These are phyloP conservation scores for Leucogyrophana mollusca DNA, from an alignment of 768 basidiomycete species.

Conservation along the genomic window DNA sequence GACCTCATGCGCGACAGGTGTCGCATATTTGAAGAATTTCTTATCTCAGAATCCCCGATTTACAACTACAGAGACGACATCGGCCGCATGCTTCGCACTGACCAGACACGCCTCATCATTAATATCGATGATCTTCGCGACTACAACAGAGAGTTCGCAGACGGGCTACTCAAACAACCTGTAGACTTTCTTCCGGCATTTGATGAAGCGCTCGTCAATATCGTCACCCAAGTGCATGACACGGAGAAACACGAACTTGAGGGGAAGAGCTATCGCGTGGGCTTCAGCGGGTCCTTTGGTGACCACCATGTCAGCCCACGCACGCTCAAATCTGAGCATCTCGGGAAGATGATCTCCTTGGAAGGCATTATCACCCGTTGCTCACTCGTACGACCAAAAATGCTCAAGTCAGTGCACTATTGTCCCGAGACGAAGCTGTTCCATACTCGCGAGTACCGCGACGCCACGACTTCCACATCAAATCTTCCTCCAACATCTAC, in stretches of 20 bases:
- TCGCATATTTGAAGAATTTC: constrained; percentile 81
- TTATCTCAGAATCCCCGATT: constrained; percentile 61
- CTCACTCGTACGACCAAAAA: constrained; percentile 96
- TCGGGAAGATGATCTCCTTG: constrained; percentile 94
- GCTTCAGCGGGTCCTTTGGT: constrained; percentile 94
- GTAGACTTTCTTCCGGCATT: constrained; percentile 86
- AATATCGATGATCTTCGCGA: constrained; percentile 96
- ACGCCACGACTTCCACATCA: constrained; percentile 84
- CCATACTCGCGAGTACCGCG: constrained; percentile 88
- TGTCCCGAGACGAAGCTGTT: constrained; percentile 85
- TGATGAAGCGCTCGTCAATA: constrained; percentile 75
- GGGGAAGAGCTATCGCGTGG: constrained; percentile 81
- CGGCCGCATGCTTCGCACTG: constrained; percentile 74
- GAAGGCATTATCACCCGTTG: constrained; percentile 99
- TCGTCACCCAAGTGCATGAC: constrained; percentile 75
- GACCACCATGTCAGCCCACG: constrained; percentile 97
- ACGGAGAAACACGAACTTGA: constrained; percentile 78
- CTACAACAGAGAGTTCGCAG: constrained; percentile 83
- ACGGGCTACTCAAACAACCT: constrained; percentile 88
- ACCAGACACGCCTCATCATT: constrained; percentile 86
- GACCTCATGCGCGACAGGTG: constrained; percentile 77
- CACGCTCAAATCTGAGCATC: constrained; percentile 81
- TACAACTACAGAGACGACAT: constrained; percentile 89
- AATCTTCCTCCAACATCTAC: constrained; percentile 84
- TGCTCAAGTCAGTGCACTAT: constrained; percentile 96